Base-by-base conservation (phyloP, 805 yeast species). In the Candida loeiensis region DNA sequence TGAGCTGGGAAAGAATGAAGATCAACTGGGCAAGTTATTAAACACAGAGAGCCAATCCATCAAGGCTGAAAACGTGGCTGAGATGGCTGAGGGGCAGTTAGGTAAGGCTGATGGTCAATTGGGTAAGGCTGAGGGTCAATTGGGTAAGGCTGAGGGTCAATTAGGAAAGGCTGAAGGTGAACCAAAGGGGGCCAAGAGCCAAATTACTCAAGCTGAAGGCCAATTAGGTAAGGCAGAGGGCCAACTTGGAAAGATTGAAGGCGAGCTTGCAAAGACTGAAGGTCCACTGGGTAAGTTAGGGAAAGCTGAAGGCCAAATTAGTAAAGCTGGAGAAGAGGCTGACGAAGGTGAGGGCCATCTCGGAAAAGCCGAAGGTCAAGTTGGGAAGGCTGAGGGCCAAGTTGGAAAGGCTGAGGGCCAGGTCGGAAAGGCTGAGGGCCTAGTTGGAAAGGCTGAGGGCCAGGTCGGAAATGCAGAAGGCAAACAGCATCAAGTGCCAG, bases 41-140 rank as follows among this genome's bases (percentile, higher is more conserved):
- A 26, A 26, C 13, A 26, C 29, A 8, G 29, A 26, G 13, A 13
- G 29, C 5, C 8, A 26, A 6, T 5, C 12, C 12, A 13, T 8
- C 11, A 26, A 26, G 29, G 12, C 29, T n/a, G 29, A 26, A n/a
- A 13, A 13, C 7, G 13, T 8, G 13, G 29, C 12, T 12, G 14
- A 13, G 5, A 26, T 8, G 29, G 12, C 29, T 26, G 29, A n/a
- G 12, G 29, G 29, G 7, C 29, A 26, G 13, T 5, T 26, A 5
- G 29, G 29, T 9, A 30, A 30, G 33, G 15, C 33, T 11, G 33
- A 30, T 17, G 33, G 33, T 5, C 16, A 28, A 4, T 9, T 30
- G 9, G 33, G 33, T 9, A 30, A 30, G 33, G 21, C 33, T 30
- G 33, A 30, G 21, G 33, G 33, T 4, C 33, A 30, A 18, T 4